Evolutionary conservation across 208 protist genomes (phyloP).

Genomic region (Leptomonas pyrrhocoris): DNA sequence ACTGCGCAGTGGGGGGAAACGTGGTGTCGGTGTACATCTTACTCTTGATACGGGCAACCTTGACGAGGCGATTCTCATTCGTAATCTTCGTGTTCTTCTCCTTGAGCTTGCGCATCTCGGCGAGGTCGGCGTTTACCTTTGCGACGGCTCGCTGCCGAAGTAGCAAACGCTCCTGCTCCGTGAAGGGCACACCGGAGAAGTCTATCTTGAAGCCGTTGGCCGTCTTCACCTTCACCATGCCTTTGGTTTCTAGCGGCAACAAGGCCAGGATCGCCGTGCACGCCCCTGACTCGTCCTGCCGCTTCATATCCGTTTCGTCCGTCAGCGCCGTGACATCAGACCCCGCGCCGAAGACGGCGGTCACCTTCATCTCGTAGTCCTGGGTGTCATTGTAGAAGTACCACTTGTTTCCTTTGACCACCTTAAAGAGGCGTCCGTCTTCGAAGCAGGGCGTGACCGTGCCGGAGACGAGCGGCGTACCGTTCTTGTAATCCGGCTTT

Average conservation of each 20-base stretch:
- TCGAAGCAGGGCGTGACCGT: constrained; percentile 60
- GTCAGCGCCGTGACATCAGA: constrained; percentile 26
- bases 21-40: constrained; percentile 53
- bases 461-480: constrained; percentile 48
- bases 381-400: constrained; percentile 87
- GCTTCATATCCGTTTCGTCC: constrained; percentile 33
- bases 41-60: constrained; percentile 35
- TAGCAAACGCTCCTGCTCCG: constrained; percentile 22
- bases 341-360: constrained; percentile 45
- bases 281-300: constrained; percentile 28
- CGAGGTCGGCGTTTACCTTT: constrained; percentile 28
- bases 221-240: constrained; percentile 45
- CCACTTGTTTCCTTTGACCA: constrained; percentile 64
- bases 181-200: constrained; percentile 37
- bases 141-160: constrained; percentile 14
- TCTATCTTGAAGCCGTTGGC: constrained; percentile 42
- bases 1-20: constrained; percentile 50
- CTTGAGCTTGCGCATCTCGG: constrained; percentile 28
- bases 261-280: constrained; percentile 38
- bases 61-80: constrained; percentile 41
- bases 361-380: constrained; percentile 67
- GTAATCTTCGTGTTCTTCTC: constrained; percentile 30
- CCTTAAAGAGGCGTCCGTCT: constrained; percentile 61
- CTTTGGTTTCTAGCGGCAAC: constrained; percentile 44
- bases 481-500: constrained; percentile 38